phyloP scores from a whole-genome alignment of 257 asterid genomes.

The Rubia yunnanensis region DNA sequence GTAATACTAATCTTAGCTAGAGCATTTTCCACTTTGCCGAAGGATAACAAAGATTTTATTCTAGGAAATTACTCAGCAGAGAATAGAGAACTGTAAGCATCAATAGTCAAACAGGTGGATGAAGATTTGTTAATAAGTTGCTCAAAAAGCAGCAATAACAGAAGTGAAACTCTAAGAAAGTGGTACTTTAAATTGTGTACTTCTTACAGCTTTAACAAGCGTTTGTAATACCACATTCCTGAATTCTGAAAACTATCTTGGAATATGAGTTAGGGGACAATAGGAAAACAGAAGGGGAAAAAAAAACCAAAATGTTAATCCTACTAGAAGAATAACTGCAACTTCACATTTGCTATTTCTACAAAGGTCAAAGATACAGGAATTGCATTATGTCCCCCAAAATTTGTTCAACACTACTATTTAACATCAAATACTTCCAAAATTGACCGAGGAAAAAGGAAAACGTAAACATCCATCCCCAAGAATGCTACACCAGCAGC shows the following conservation, averaged over 20 bases:
- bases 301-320: neutral
- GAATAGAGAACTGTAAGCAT: neutral
- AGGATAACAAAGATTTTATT: neutral
- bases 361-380: constrained; percentile 9
- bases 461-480: constrained; percentile 17
- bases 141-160: neutral
- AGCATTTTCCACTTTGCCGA: neutral
- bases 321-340: constrained; percentile 7
- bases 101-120: neutral
- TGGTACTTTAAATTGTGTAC: neutral
- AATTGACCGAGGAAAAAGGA: constrained; percentile 15
- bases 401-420: constrained; percentile 12
- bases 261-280: neutral
- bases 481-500: constrained; percentile 11
- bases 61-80: neutral
- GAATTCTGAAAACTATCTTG: constrained; percentile 5
- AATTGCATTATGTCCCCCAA: constrained; percentile 17
- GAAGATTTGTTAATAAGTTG: neutral
- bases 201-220: neutral
- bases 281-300: neutral
- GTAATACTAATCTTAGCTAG: too few relatives aligned
- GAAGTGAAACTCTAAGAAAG: neutral
- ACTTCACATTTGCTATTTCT: constrained; percentile 18
- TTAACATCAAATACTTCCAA: constrained; percentile 11
- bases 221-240: constrained; percentile 3